Evolutionary conservation across 2,329 filamentous ascomycete species (phyloP), one percentile per base, ranked within the genome.

Genomic region (Chalaropsis ovoidea): DNA sequence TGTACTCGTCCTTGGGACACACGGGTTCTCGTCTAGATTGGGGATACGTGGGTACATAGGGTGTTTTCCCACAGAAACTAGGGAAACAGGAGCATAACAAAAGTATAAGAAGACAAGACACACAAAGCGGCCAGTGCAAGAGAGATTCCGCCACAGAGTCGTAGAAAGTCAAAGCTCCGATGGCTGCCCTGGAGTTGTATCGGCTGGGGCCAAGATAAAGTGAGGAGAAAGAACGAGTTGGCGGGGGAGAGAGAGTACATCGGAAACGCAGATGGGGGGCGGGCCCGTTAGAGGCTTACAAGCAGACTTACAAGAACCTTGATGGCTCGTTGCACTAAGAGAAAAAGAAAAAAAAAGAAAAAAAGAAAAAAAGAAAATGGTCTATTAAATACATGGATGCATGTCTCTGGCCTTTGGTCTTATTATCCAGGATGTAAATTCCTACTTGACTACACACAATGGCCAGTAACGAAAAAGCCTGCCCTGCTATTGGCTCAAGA

Each of bases 251-350:
- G 41, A 64, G 35, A 64, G 7, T 10, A 35, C 27, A 58, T 52
- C 15, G 39, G 54, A 58, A 58, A 58, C 54, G 54, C 8, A 58
- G n/a, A 19, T 58, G 61, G 42, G 17, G 56, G 24, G 31, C 31
- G 24, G 43, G 43, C 35, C 4, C 35, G 35, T 39, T 39, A 47
- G 43, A 47, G 43, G 17, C 54, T 58, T 58, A 27, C 54, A 49
- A 47, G 41, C 49, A 39, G 11, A 42, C 49, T 31, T 17, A 39
- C 45, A 45, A 63, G 65, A 67, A 67, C 65, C 65, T 64, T 67
- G 65, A 67, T 67, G 65, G 65, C 47, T 19, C 56, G 19, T 43
- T 42, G 49, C 19, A 35, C 39, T n/a, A 54, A 45, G 56, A 24
- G 27, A 31, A 35, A 24, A 27, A 52, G 24, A 49, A 52, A 43